These are phyloP conservation scores for Carpinus viminea DNA, from an alignment of 306 rosid genomes.

Conservation along the genomic window DNA sequence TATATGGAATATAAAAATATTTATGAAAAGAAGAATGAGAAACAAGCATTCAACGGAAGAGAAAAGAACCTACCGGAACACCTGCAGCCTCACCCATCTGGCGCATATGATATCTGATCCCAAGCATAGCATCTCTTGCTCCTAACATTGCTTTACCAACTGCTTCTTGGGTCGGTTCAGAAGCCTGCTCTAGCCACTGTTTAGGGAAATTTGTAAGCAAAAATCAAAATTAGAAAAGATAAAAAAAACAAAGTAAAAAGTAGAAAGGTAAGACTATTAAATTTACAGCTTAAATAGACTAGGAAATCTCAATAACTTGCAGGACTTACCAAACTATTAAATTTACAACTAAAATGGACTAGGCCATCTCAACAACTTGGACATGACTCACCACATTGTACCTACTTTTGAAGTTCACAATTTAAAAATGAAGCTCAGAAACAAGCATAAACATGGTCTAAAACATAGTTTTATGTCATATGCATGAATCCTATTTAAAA, in stretches of 20 bases:
- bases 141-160: conserved; percentile 66
- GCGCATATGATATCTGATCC: conserved; percentile 77
- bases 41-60: conserved; percentile 21
- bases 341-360: conserved; percentile 9
- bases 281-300: conserved; percentile 10
- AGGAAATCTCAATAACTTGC: neutral
- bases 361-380: neutral
- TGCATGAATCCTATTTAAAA: conserved; percentile 7
- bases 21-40: conserved; percentile 15
- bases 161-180: conserved; percentile 54
- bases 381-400: conserved; percentile 14
- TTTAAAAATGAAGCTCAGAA: conserved; percentile 24
- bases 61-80: conserved; percentile 74
- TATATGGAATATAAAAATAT: conserved; percentile 19
- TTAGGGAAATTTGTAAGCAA: conserved; percentile 32
- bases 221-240: conserved; percentile 21
- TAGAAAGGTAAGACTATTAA: conserved; percentile 5
- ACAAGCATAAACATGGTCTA: neutral
- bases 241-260: neutral
- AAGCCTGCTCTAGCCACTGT: conserved; percentile 87
- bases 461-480: conserved; percentile 7
- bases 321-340: neutral
- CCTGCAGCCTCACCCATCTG: conserved; percentile 92
- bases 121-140: conserved; percentile 85
- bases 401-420: conserved; percentile 17